These are phyloP conservation scores for Suzukiozyma palmioleophila DNA, from an alignment of 1,139 yeast genomes.

Conservation along the genomic window DNA sequence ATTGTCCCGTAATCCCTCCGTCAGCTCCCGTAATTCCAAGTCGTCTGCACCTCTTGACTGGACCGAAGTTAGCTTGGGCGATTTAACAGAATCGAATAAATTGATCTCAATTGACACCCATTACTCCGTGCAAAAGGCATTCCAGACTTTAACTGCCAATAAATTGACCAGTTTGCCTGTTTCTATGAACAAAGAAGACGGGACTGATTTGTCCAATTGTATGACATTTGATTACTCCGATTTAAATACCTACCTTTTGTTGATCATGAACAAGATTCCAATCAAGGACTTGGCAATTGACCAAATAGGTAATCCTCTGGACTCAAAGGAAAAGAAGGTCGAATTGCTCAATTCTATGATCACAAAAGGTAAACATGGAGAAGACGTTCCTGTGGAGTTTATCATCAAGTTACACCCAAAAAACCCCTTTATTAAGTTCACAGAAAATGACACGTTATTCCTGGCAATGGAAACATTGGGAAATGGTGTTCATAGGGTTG, in stretches of 20 bases:
- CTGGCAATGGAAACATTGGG: slow-evolving; percentile 83
- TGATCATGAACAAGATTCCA: slow-evolving; percentile 65
- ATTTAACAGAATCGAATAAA: slow-evolving; percentile 75
- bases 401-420: slow-evolving; percentile 77
- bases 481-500: slow-evolving; percentile 88
- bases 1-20: slow-evolving; percentile 42
- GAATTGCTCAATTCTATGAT: slow-evolving; percentile 29
- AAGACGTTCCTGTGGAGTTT: slow-evolving; percentile 75
- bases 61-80: slow-evolving; percentile 67
- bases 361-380: slow-evolving; percentile 55
- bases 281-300: slow-evolving; percentile 32
- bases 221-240: slow-evolving; percentile 89
- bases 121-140: slow-evolving; percentile 80
- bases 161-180: slow-evolving; percentile 87
- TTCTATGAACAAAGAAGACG: slow-evolving; percentile 26
- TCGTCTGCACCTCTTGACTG: slow-evolving; percentile 43
- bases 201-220: slow-evolving; percentile 46
- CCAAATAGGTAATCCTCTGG: slow-evolving; percentile 16
- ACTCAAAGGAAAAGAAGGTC: slow-evolving; percentile 18
- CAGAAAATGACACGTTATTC: slow-evolving; percentile 62
- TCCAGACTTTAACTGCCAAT: slow-evolving; percentile 66
- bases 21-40: slow-evolving; percentile 29
- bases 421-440: slow-evolving; percentile 76
- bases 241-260: slow-evolving; percentile 73
- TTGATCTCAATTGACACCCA: slow-evolving; percentile 60